phyloP scores from a whole-genome alignment of 805 yeast genomes.

The Kodamaea sagamina region DNA sequence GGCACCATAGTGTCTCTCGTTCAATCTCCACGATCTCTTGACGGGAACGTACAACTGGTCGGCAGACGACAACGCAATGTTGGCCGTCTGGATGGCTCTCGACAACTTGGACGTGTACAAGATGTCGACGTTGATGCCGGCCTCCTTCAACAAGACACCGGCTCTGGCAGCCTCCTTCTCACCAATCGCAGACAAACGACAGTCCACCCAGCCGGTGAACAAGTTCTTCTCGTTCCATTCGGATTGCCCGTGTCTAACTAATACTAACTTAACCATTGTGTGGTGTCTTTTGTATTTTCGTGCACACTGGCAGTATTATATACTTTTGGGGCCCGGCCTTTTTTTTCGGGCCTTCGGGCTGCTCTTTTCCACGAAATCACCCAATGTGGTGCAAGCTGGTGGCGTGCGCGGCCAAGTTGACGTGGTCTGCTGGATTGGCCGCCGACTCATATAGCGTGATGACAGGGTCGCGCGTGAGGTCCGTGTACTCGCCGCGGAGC shows the following conservation, averaged over 20 bases:
- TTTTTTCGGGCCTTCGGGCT: slow-evolving; percentile 17
- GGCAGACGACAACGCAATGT: slow-evolving; percentile 85
- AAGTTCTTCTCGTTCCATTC: slow-evolving; percentile 98
- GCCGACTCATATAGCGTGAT: slow-evolving; percentile 84
- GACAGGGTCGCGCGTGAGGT: slow-evolving; percentile 65
- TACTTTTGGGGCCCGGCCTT: slow-evolving; percentile 9
- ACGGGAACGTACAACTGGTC: slow-evolving; percentile 91
- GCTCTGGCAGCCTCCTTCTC: slow-evolving; percentile 90
- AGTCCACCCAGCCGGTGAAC: slow-evolving; percentile 99
- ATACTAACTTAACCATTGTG: slow-evolving; percentile 65
- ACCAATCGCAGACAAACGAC: slow-evolving; percentile 79
- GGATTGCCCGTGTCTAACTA: slow-evolving; percentile 99
- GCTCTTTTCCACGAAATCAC: slow-evolving; percentile 10
- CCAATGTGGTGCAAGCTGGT: not conserved
- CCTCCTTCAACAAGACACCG: slow-evolving; percentile 86
- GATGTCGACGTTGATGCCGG: slow-evolving; percentile 81
- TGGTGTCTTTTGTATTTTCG: slow-evolving; percentile 9
- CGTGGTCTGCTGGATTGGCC: slow-evolving; percentile 90
- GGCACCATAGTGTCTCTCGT: slow-evolving; percentile 99
- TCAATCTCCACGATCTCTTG: slow-evolving; percentile 94
- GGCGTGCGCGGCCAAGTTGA: slow-evolving; percentile 21
- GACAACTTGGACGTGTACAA: slow-evolving; percentile 88
- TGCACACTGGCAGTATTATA: slow-evolving; percentile 9
- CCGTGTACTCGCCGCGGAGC: slow-evolving; percentile 69
- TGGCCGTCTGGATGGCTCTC: slow-evolving; percentile 97